These are phyloP conservation scores for Neurospora pannonica DNA, from an alignment of 495 filamentous ascomycete species.

Conservation along the genomic window DNA sequence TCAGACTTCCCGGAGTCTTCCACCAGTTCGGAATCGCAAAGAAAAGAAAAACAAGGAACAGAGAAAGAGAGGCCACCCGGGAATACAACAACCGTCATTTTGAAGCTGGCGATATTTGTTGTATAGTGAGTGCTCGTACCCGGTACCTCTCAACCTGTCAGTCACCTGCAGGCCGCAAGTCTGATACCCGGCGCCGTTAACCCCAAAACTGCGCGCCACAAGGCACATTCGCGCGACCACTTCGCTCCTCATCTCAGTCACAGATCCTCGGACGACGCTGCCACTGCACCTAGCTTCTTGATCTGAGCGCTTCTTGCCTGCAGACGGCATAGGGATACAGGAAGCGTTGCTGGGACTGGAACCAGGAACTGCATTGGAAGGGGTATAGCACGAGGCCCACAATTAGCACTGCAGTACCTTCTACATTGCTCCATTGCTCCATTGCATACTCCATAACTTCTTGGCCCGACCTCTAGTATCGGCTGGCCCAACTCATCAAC, in stretches of 20 bases:
- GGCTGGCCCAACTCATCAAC: slow-evolving; percentile 8
- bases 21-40: not conserved
- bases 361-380: not conserved
- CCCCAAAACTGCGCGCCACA: not conserved
- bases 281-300: not conserved
- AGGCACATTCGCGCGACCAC: not conserved
- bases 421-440: not conserved
- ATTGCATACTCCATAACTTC: not conserved
- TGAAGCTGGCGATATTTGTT: not conserved
- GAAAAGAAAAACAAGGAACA: not conserved
- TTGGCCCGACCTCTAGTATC: not conserved
- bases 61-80: not conserved
- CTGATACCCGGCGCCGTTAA: not conserved
- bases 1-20: not conserved
- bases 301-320: not conserved
- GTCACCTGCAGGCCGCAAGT: not conserved
- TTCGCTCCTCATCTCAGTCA: not conserved
- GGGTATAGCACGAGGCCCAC: not conserved
- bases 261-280: not conserved
- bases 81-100: not conserved
- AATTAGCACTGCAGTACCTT: not conserved
- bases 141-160: not conserved
- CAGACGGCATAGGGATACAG: not conserved
- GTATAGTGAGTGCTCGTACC: not conserved
- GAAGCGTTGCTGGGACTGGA: not conserved